Conservation (phyloP, 2,329 filamentous ascomycete genomes). For the Ophiocordyceps camponoti-floridani region DNA sequence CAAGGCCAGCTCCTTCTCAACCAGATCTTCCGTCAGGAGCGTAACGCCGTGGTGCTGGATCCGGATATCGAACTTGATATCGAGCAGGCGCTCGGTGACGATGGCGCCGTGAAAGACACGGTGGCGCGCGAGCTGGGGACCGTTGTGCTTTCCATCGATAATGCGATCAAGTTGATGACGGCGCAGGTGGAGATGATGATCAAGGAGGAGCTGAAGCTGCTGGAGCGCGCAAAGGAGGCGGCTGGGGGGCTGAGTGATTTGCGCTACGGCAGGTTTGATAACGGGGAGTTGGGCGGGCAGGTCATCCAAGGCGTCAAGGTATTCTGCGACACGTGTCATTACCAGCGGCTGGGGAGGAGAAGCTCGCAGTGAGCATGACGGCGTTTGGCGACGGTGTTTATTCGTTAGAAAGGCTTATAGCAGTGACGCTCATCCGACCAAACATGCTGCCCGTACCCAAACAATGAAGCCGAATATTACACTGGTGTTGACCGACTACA, state of each 20-base stretch:
- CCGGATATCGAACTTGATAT: slow-evolving; percentile 47
- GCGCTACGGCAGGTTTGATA: slow-evolving; percentile 59
- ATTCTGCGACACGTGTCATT: slow-evolving; percentile 41
- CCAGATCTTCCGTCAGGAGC: slow-evolving; percentile 28
- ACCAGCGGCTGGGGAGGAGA: slow-evolving; percentile 12
- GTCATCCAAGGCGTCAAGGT: slow-evolving; percentile 45
- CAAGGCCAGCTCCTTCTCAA: no score
- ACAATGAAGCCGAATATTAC: background rate
- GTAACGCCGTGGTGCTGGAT: slow-evolving; percentile 33
- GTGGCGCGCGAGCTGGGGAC: no score
- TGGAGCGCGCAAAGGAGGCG: slow-evolving; percentile 43
- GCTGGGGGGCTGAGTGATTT: slow-evolving; percentile 66
- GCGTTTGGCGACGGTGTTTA: no score
- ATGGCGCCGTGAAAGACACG: slow-evolving; percentile 18
- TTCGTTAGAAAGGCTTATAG: no score
- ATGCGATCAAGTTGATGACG: slow-evolving; percentile 45
- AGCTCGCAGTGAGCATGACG: no score
- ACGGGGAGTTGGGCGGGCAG: slow-evolving; percentile 43
- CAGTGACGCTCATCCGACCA: no score
- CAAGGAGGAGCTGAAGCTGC: slow-evolving; percentile 40
- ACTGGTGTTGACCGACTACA: background rate
- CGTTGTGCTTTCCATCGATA: no score
- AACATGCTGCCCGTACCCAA: background rate
- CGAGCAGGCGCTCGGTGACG: slow-evolving; percentile 33
- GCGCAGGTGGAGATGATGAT: slow-evolving; percentile 49